Evolutionary conservation across 345 rosid species (phyloP), one percentile per base, ranked within the genome.

Genomic region (Hibiscus tridactylites): DNA sequence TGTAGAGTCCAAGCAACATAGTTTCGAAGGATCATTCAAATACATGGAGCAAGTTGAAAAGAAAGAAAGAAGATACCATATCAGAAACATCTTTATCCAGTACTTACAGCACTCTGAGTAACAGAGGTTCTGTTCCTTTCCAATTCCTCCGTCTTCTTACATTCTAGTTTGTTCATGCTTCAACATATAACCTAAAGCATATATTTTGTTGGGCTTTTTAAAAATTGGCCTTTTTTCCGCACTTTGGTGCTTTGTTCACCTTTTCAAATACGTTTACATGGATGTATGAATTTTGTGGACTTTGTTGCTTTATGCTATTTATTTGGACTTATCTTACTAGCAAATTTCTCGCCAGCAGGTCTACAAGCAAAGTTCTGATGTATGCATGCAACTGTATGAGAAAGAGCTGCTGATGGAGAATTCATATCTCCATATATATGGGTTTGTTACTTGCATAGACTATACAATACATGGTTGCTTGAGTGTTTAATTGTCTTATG

Each of bases 311-410:
- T 71, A 16, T 24, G 53, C 50, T 21, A 42, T 6, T 71, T 39
- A 16, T 33, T 56, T 37, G 57, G 37, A 37, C n/a, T 42, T 64
- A 31, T 50, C 52, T 35, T 66, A 12, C 49, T 71, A 66, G 65
- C 56, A 29, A 53, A 47, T 66, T 42, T 75, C 71, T 64, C 81
- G 64, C 54, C 73, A 67, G 53, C 86, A 95, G 99, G 99, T 89
- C 64, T 91, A 90, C 85, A 84, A 85, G 78, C 89, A 92, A 74
- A 90, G 97, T 77, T 82, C 79, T 76, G 93, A 87, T 66, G 78
- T 90, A 73, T 91, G 99, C 81, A 74, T 78, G 86, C 91, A 87
- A 79, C 79, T 94, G 28, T 92, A 94, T 78, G 93, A 91, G 81
- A 94, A 88, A 81, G 97, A 94, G 83, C 88, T 91, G 78, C 74